phyloP scores from a whole-genome alignment of 495 filamentous ascomycete species.

The Hypoxylon crocopeplum region DNA sequence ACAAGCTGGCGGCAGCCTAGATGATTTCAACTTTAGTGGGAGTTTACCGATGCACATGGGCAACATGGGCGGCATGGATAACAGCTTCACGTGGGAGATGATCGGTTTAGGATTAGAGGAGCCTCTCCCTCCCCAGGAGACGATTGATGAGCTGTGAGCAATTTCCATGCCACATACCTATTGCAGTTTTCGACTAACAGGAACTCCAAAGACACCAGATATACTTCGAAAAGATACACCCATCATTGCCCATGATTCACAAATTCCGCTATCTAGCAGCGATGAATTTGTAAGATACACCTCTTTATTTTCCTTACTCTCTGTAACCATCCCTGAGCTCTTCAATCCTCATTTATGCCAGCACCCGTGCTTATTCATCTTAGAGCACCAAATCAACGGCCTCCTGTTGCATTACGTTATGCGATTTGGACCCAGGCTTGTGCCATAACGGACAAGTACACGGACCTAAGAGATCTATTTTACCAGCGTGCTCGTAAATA shows the following conservation, averaged over 20 bases:
- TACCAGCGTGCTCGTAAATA: slow-evolving; percentile 91
- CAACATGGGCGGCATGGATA: slow-evolving; percentile 51
- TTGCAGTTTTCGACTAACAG: slow-evolving; percentile 18
- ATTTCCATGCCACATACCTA: slow-evolving; percentile 37
- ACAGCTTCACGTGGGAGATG: slow-evolving; percentile 83
- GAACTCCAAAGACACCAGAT: slow-evolving; percentile 69
- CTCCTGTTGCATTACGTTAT: slow-evolving; percentile 88
- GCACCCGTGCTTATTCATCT: slow-evolving; percentile 29
- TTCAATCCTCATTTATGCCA: neutral
- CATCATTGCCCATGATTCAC: slow-evolving; percentile 86
- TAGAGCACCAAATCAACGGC: slow-evolving; percentile 79
- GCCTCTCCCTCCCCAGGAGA: slow-evolving; percentile 84
- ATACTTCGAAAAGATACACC: slow-evolving; percentile 90
- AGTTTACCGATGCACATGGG: slow-evolving; percentile 54
- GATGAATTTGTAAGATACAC: slow-evolving; percentile 69
- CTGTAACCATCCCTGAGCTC: neutral
- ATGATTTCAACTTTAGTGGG: slow-evolving; percentile 58
- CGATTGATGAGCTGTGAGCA: slow-evolving; percentile 84
- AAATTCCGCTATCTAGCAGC: slow-evolving; percentile 82
- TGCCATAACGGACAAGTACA: slow-evolving; percentile 80
- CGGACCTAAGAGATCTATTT: slow-evolving; percentile 77
- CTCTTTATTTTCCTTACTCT: slow-evolving; percentile 2
- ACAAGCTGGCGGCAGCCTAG: slow-evolving; percentile 46
- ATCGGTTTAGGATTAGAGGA: slow-evolving; percentile 93
- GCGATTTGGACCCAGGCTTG: slow-evolving; percentile 93